Base-by-base conservation (phyloP, 257 asterid genomes). In the Penstemon barbatus region DNA sequence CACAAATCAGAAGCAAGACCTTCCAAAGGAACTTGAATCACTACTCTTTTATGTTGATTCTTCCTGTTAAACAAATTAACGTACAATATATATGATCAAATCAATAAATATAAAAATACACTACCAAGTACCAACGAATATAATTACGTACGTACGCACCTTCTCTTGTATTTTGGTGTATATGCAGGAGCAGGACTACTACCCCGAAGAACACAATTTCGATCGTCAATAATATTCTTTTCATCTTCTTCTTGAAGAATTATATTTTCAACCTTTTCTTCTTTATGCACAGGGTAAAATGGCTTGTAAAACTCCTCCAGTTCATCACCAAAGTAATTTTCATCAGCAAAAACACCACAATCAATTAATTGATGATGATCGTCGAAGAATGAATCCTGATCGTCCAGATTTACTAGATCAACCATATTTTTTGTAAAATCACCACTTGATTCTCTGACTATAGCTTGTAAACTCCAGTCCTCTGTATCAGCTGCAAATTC, bases 401-500 rank as follows among this genome's bases (percentile, higher is more conserved):
- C 39, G 45, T 1, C 50, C 53, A 1, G 5, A 18, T 8, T 13
- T 33, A 2, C 45, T 40, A 10, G 5, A 18, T 55, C 60, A 5
- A 40, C 63, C 33, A 42, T 41, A 39, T 61, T 42, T 13, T 69
- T 11, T 13, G 70, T 8, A 69, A 48, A 2, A 19, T 65, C 19
- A 58, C 64, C 42, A 37, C 58, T 19, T 63, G 61, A 72, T 75
- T 81, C 75, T 72, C 80, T 71, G 63, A 79, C 84, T 25, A 79
- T 78, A 36, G 84, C 84, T 69, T 75, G 73, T 12, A 79, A 69
- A 72, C 67, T 75, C 84, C 84, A 79, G 62, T 79, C 81, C 45
- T 57, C 81, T 6, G 63, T 75, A 77, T 59, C 44, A 59, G 18
- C 49, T n/a, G 8, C 7, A 40, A 45, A 44, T 25, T 19, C 54